Base-by-base conservation (phyloP, 306 rosid species). In the Fragaria ananassa region DNA sequence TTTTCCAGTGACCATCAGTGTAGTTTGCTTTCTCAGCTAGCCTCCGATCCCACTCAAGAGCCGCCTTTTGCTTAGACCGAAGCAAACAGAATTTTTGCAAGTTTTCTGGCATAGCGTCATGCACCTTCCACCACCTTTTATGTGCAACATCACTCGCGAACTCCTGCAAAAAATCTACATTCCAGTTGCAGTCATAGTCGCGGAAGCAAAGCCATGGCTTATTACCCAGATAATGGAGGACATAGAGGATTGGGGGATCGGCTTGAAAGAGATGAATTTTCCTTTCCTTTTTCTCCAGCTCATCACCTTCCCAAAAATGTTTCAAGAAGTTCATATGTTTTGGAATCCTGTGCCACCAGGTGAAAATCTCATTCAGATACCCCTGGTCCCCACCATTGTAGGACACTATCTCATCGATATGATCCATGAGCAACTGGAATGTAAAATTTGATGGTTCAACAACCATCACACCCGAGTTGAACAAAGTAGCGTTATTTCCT, bases 321-420 rank as follows among this genome's bases (percentile, higher is more conserved):
- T 93, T 93, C 91, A 93, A 86, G 88, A 89, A 93, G 84, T 93
- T 93, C 98, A 90, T 89, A 75, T 89, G 98, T 76, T 70, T 90
- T 3, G 96, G 98, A 78, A 93, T 89, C 79, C 94, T 80, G 76
- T 93, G 98, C 96, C 98, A 93, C 98, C 96, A 89, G 8, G 98
- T 93, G 85, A 86, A 93, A 68, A 93, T 83, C 79, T 93, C 96
- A 68, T 90, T 93, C 45, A 93, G 89, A 80, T 88, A 93, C 37
- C 98, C 96, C 75, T 93, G 96, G 84, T 93, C 98, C 41, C 94
- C 98, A 46, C 96, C 98, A 35, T 93, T 93, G 83, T 93, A 90
- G 27, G 96, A 93, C 51, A 83, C 93, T 11, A 93, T 90, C 81
- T 93, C 93, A 13, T 93, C 76, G 83, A 93, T 89, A 77, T 87